A percentile compares a stretch with the other conserved stretches of the same genome.
phyloP scores from a whole-genome alignment of 306 rosid genomes.

The Castanea sativa region DNA sequence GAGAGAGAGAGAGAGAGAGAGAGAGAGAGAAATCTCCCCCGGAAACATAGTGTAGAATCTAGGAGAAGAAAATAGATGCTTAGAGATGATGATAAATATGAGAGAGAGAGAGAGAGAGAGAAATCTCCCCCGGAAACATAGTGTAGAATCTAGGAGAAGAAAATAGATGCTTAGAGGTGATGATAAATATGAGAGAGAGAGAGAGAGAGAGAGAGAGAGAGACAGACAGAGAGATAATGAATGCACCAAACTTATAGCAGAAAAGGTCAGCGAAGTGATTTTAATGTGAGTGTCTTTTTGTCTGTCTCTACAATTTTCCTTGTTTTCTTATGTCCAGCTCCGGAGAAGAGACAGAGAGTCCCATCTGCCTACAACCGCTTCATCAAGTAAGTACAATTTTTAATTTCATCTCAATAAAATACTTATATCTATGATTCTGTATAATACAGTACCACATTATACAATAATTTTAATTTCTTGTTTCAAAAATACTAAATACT shows the following conservation, averaged over 20 bases:
- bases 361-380: conserved; percentile 99
- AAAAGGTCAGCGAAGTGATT: conserved; percentile 33
- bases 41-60: conserved; percentile 41
- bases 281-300: conserved; percentile 35
- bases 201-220: conserved; percentile 18
- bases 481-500: neutral
- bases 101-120: conserved; percentile 23
- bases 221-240: neutral
- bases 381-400: conserved; percentile 80
- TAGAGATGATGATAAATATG: conserved; percentile 42
- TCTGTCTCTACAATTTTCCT: conserved; percentile 32
- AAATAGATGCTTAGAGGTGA: conserved; percentile 35
- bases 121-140: conserved; percentile 34
- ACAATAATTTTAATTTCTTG: too few species aligned
- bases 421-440: neutral
- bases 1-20: conserved; percentile 29
- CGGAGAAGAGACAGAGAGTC: conserved; percentile 98
- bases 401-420: neutral
- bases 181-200: conserved; percentile 36
- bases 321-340: conserved; percentile 69
- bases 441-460: neutral
- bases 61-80: conserved; percentile 40
- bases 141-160: conserved; percentile 42
- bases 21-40: conserved; percentile 19
- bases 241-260: neutral